Conservation (phyloP, 352 stramenopile species). For the Plasmopara halstedii region DNA sequence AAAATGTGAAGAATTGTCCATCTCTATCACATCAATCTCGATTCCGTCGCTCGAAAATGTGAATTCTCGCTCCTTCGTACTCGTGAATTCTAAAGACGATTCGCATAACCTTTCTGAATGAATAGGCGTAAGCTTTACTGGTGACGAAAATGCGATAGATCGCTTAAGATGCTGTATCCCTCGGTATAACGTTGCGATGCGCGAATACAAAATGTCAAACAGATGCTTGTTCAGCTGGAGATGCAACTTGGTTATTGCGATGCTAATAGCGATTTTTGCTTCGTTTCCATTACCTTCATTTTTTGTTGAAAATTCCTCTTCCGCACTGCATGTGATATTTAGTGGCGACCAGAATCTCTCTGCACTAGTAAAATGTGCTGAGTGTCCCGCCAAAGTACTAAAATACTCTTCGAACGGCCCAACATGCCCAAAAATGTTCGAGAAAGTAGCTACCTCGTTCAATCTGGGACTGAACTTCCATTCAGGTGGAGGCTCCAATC, state of each 20-base stretch:
- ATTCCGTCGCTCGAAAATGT: constrained; percentile 42
- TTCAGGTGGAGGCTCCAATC: no score
- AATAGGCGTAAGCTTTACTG: constrained; percentile 3
- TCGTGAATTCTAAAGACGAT: not conserved
- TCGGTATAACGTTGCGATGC: constrained; percentile 5
- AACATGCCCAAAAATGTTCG: not conserved
- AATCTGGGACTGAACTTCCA: no score
- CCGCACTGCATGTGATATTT: constrained; percentile 33
- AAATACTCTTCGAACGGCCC: constrained; percentile 33
- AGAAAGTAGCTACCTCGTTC: not conserved
- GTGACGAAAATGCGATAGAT: constrained; percentile 3
- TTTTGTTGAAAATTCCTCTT: constrained; percentile 15
- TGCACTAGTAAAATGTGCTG: constrained; percentile 8
- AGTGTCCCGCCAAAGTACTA: constrained; percentile 7
- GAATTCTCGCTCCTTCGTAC: constrained; percentile 17
- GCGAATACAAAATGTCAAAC: constrained; percentile 18
- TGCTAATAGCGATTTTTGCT: constrained; percentile 6
- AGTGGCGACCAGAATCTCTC: constrained; percentile 47
- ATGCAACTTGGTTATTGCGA: constrained; percentile 25
- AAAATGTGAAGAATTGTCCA: constrained; percentile 38
- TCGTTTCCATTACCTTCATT: not conserved
- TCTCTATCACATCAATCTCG: constrained; percentile 33
- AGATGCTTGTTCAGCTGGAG: constrained; percentile 22
- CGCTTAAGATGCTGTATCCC: constrained; percentile 8
- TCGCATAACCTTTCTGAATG: not conserved